These are phyloP conservation scores for Sphaerulina musiva DNA, from an alignment of 2,329 filamentous ascomycete species.

Conservation along the genomic window DNA sequence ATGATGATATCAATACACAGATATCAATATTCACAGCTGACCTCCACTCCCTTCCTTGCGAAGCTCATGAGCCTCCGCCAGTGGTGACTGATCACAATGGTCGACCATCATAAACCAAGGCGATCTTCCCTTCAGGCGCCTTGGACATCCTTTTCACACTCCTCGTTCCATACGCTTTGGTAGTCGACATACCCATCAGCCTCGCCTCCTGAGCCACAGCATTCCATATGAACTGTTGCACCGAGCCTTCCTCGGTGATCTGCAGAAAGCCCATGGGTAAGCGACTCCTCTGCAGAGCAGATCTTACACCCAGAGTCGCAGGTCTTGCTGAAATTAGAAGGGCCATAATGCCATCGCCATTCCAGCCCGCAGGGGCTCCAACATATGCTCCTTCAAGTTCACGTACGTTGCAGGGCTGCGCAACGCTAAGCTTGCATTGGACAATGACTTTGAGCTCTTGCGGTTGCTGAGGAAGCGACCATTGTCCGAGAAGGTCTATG, in stretches of 20 bases:
- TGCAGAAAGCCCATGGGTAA: constrained; percentile 68
- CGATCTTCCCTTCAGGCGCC: neutral
- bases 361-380: constrained; percentile 67
- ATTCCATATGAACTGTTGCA: constrained; percentile 71
- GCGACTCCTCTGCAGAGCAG: constrained; percentile 59
- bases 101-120: constrained; percentile 3
- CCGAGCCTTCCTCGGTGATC: constrained; percentile 51
- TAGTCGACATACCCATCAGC: constrained; percentile 47
- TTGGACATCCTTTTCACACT: neutral
- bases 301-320: constrained; percentile 71
- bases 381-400: constrained; percentile 74
- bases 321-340: constrained; percentile 62
- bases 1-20: too few relatives aligned
- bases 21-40: too few relatives aligned
- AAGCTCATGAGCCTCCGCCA: neutral
- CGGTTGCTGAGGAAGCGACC: constrained; percentile 48
- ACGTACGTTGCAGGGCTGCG: constrained; percentile 56
- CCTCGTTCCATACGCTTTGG: neutral
- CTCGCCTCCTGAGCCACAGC: constrained; percentile 54
- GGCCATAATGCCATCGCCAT: constrained; percentile 58
- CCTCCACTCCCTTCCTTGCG: neutral
- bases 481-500: constrained; percentile 67
- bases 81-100: neutral
- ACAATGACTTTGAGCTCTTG: constrained; percentile 40
- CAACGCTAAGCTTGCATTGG: constrained; percentile 62